A percentile compares a stretch with the other conserved stretches of the same genome.
These are phyloP conservation scores for Asterophora parasitica DNA, from an alignment of 768 basidiomycete genomes.

Conservation along the genomic window DNA sequence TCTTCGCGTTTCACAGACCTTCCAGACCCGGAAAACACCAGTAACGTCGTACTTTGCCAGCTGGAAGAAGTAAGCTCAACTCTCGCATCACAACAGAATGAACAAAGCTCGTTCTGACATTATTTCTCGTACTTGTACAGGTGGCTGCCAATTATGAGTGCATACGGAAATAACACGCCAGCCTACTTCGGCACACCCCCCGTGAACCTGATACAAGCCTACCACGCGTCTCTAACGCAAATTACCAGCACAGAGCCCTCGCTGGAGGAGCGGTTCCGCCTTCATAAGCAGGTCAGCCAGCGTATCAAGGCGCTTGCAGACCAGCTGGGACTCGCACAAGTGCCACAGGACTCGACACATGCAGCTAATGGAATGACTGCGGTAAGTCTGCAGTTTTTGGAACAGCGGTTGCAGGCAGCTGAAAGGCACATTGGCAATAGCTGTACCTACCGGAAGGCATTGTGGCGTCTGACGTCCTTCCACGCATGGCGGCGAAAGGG, in stretches of 20 bases:
- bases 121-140: slow-evolving; percentile 26
- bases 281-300: slow-evolving; percentile 61
- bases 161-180: slow-evolving; percentile 69
- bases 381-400: slow-evolving; percentile 26
- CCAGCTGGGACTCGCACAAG: slow-evolving; percentile 61
- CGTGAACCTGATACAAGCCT: slow-evolving; percentile 82
- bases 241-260: slow-evolving; percentile 57
- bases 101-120: background rate
- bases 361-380: slow-evolving; percentile 90
- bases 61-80: slow-evolving; percentile 61
- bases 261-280: slow-evolving; percentile 63
- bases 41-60: slow-evolving; percentile 73
- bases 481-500: slow-evolving; percentile 56
- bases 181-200: slow-evolving; percentile 90
- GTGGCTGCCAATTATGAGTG: slow-evolving; percentile 85
- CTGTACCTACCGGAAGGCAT: slow-evolving; percentile 76
- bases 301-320: slow-evolving; percentile 59
- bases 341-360: slow-evolving; percentile 49
- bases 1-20: slow-evolving; percentile 33
- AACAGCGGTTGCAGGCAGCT: background rate
- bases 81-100: slow-evolving; percentile 3
- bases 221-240: slow-evolving; percentile 65
- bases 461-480: slow-evolving; percentile 61
- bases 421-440: slow-evolving; percentile 19
- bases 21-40: slow-evolving; percentile 54